Base-by-base conservation (phyloP, 129 eudicot species). In the Pittosporum tobira region DNA sequence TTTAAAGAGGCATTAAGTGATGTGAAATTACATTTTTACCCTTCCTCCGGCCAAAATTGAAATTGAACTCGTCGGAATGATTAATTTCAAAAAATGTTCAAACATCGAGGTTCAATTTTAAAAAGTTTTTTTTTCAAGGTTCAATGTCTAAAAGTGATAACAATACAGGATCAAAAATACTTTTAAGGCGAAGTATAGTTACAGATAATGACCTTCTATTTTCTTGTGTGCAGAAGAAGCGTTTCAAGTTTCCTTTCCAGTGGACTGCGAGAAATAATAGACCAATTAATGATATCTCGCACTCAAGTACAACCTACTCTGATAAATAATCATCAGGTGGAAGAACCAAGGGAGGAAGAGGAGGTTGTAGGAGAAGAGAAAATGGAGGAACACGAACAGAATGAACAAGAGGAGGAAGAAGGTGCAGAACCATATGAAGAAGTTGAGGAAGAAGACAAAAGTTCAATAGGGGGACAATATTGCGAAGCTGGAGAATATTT, bases 241-340 rank as follows among this genome's bases (percentile, higher is more conserved):
- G 95, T 88, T 43, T 81, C 91, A 40, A 67, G 48, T 28, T 82
- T 88, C 56, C 88, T 88, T 42, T 67, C 77, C 1, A 84, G 97
- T 57, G 75, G 48, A 48, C 51, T 76, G 56, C 71, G 88, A 38
- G 74, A 70, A 11, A 67, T 57, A 55, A 72, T 88, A 73, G 93
- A 88, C 26, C 70, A 60, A 43, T 29, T 85, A 61, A 85, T 85
- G 87, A 40, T 70, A 51, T 70, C 71, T 49, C 77, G 82, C 15
- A 30, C 71, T 44, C 75, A 79, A 60, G 62, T 62, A 46, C 66
- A 23, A 61, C 20, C 67, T 37, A 31, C 8, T 24, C 14, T n/a
- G 9, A 53, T 30, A 20, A 36, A 24, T 30, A 64, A 52, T 56
- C 61, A 20, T 56, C 61, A 20, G 67, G 65, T 25, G 36, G 58